A percentile compares a stretch with the other conserved stretches of the same genome.
Conservation (phyloP, 2,329 filamentous ascomycete species). For the Fusarium denticulatum region DNA sequence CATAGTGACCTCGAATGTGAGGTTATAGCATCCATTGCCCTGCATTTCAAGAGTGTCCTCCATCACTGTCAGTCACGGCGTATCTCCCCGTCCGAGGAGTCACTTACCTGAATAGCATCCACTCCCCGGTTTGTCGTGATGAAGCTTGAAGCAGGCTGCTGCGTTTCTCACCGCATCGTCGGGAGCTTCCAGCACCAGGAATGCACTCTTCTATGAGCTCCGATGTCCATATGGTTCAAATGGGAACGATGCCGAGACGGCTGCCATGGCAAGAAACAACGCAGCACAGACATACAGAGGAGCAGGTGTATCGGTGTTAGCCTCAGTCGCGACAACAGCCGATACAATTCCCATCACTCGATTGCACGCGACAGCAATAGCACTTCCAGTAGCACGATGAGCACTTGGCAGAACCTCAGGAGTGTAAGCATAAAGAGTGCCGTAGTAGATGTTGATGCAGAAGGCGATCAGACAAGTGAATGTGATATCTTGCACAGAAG, state of each 20-base stretch:
- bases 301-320: constrained; percentile 67
- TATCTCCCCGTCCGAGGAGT: accelerated
- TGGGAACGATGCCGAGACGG: constrained; percentile 4
- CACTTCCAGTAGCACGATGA: constrained; percentile 79
- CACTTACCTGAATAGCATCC: background rate
- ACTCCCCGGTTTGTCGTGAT: accelerated
- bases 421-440: constrained; percentile 72
- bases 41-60: no score
- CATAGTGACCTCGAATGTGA: accelerated
- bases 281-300: constrained; percentile 76
- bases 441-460: constrained; percentile 77
- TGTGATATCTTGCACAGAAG: constrained; percentile 13
- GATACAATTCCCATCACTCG: constrained; percentile 79
- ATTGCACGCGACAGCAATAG: constrained; percentile 76
- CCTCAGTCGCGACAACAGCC: constrained; percentile 72
- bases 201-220: background rate
- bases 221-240: constrained; percentile 19
- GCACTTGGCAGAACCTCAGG: constrained; percentile 72
- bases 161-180: accelerated
- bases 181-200: accelerated
- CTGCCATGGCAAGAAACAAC: constrained; percentile 70
- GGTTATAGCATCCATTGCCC: accelerated
- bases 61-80: background rate
- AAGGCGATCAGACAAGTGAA: constrained; percentile 56
- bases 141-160: background rate